Evolutionary conservation across 1,284 basidiomycete species (phyloP).

Genomic region (Sanghuangporus sanghuang): DNA sequence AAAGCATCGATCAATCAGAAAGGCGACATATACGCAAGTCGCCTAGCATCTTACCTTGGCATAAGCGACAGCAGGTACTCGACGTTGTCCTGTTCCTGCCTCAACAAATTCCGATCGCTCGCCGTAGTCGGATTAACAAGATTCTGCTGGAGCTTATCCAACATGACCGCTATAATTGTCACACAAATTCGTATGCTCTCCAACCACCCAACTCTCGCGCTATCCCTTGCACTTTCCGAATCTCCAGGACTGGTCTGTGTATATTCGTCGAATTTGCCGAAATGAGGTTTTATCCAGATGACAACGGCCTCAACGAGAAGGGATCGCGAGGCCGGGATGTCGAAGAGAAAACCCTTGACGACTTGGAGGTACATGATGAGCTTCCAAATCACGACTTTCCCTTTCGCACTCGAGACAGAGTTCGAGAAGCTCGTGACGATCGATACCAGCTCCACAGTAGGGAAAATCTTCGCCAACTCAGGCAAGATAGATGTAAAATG

Average conservation of each 20-base stretch:
- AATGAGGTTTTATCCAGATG: constrained; percentile 92
- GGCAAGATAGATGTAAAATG: constrained; percentile 93
- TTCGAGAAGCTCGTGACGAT: constrained; percentile 87
- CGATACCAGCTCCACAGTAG: constrained; percentile 76
- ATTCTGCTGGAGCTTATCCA: constrained; percentile 85
- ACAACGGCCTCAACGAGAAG: constrained; percentile 85
- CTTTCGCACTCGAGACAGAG: constrained; percentile 73
- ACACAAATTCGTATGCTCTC: constrained; percentile 85
- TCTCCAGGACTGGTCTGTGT: constrained; percentile 57
- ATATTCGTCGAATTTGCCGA: constrained; percentile 88
- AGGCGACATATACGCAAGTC: neutral
- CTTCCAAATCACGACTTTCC: constrained; percentile 90
- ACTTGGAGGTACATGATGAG: constrained; percentile 91
- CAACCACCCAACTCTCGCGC: constrained; percentile 82
- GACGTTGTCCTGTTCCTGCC: constrained; percentile 90
- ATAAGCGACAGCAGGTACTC: constrained; percentile 85
- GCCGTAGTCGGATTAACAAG: constrained; percentile 65
- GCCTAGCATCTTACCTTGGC: constrained; percentile 55
- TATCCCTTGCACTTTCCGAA: constrained; percentile 59
- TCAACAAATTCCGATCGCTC: constrained; percentile 54
- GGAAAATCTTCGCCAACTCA: constrained; percentile 78
- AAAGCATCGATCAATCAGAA: constrained; percentile 17
- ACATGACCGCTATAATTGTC: constrained; percentile 83
- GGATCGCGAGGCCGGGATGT: constrained; percentile 73
- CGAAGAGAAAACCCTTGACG: constrained; percentile 84